phyloP scores from a whole-genome alignment of 345 rosid species.

The rapeseed (Brassica napus) region Da-Ae NC_063445.1:16094501-16095000 shows the following conservation, averaged over 20 bases:
- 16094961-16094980: conserved; percentile 69
- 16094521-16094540: conserved; percentile 54
- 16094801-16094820: conserved; percentile 43
- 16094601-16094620: conserved; percentile 6
- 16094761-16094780: conserved; percentile 16
- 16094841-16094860: conserved; percentile 38
- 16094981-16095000: conserved; percentile 68
- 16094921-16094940: conserved; percentile 62
- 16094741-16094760: conserved; percentile 1
- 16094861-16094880: conserved; percentile 39
- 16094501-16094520: conserved; percentile 52
- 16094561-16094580: conserved; percentile 27
- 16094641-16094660: conserved; percentile 69
- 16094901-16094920: conserved; percentile 54
- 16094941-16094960: conserved; percentile 49
- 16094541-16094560: conserved; percentile 85
- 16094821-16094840: conserved; percentile 42
- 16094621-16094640: conserved; percentile 39
- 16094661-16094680: conserved; percentile 51
- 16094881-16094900: conserved; percentile 46
- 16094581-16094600: conserved; percentile 5
- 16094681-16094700: conserved; percentile 91
- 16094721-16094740: conserved; percentile 37
- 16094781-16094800: conserved; percentile 75
- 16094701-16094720: conserved; percentile 74